These are phyloP conservation scores for Xylariaceae sp. DNA, from an alignment of 2,329 filamentous ascomycete species.

Conservation along the genomic window DNA sequence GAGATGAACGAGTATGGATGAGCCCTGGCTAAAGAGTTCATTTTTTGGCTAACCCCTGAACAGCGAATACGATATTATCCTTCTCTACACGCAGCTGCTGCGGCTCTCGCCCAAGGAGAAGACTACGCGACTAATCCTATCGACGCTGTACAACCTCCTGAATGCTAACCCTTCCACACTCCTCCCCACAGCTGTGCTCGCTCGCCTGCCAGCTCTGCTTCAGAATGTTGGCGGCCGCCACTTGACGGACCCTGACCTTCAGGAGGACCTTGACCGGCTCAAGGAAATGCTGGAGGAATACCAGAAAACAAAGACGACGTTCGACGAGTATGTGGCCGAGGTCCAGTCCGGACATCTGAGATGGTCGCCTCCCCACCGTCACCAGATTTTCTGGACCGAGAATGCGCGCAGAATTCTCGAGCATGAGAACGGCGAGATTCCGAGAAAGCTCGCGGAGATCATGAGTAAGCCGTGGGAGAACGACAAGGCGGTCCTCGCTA, in stretches of 20 bases:
- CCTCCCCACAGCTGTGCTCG: constrained; percentile 81
- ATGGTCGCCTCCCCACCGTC: constrained; percentile 89
- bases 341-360: constrained; percentile 79
- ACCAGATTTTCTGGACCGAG: constrained; percentile 82
- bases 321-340: constrained; percentile 87
- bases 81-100: constrained; percentile 87
- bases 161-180: constrained; percentile 62
- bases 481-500: constrained; percentile 82
- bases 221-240: constrained; percentile 59
- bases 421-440: constrained; percentile 70
- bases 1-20: constrained; percentile 74
- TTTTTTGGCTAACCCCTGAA: constrained; percentile 25
- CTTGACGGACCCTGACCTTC: constrained; percentile 58
- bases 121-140: constrained; percentile 85
- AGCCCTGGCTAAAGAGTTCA: not conserved
- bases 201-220: constrained; percentile 67
- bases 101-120: constrained; percentile 96
- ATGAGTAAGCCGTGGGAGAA: constrained; percentile 68
- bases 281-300: constrained; percentile 62
- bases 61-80: constrained; percentile 87
- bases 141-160: constrained; percentile 84
- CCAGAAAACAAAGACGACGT: constrained; percentile 66
- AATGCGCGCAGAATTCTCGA: constrained; percentile 86
- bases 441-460: constrained; percentile 79
- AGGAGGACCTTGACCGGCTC: constrained; percentile 56